phyloP scores from a whole-genome alignment of 2,329 filamentous ascomycete genomes.

The Acarospora socialis region DNA sequence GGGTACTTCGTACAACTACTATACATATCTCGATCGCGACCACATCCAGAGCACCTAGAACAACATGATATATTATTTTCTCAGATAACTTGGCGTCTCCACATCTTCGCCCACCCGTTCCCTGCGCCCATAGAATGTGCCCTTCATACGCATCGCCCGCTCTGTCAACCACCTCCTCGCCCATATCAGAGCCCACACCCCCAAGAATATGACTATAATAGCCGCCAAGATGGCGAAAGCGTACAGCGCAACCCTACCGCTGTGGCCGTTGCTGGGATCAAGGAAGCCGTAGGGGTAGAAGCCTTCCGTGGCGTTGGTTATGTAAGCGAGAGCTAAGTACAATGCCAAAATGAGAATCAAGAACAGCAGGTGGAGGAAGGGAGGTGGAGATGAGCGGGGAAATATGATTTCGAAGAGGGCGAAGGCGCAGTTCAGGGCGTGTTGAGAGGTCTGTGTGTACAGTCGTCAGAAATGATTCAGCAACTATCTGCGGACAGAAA shows the following conservation, averaged over 20 bases:
- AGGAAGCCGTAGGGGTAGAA: conserved; percentile 72
- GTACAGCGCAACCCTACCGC: conserved; percentile 47
- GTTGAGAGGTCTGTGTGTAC: conserved; percentile 50
- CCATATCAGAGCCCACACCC: conserved; percentile 40
- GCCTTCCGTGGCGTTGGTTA: conserved; percentile 53
- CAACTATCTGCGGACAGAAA: conserved; percentile 1
- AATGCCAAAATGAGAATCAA: conserved; percentile 55
- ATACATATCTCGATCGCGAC: too few species aligned
- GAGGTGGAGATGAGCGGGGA: conserved; percentile 47
- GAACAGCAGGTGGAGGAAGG: conserved; percentile 52
- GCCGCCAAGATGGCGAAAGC: conserved; percentile 46
- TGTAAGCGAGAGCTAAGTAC: conserved; percentile 61
- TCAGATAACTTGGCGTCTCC: too few species aligned
- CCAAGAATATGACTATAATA: conserved; percentile 37
- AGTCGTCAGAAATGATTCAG: conserved; percentile 4
- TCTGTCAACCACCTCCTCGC: conserved; percentile 34
- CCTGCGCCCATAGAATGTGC: conserved; percentile 3
- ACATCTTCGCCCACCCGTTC: background rate
- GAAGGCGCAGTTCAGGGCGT: conserved; percentile 59
- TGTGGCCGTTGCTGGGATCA: conserved; percentile 40
- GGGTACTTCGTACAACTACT: too few species aligned
- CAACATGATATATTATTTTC: too few species aligned
- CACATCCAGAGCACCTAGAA: too few species aligned
- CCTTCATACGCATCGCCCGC: conserved; percentile 12
- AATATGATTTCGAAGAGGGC: conserved; percentile 63